Conservation (phyloP, 2,329 filamentous ascomycete species). For the Colletotrichum sp. region DNA sequence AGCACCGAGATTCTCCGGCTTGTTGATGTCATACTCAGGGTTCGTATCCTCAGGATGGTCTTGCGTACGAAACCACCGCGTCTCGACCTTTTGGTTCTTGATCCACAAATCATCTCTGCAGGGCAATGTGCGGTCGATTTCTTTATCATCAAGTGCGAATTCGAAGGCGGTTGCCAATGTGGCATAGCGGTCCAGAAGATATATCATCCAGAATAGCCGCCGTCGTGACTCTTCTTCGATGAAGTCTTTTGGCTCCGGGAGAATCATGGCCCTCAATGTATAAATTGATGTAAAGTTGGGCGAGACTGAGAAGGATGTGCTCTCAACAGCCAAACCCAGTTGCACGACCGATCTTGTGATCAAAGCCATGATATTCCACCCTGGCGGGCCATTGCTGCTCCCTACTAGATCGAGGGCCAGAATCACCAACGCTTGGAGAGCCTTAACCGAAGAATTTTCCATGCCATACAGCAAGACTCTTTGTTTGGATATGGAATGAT, state of each 20-base stretch:
- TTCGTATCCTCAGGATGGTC: slow-evolving; percentile 45
- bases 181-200: slow-evolving; percentile 86
- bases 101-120: slow-evolving; percentile 88
- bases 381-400: slow-evolving; percentile 86
- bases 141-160: slow-evolving; percentile 86
- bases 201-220: slow-evolving; percentile 93
- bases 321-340: slow-evolving; percentile 83
- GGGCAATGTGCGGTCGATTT: slow-evolving; percentile 85
- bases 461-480: slow-evolving; percentile 87
- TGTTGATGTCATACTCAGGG: slow-evolving; percentile 68
- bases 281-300: slow-evolving; percentile 87
- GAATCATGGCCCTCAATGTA: slow-evolving; percentile 82
- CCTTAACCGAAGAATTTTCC: slow-evolving; percentile 88
- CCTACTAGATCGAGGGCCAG: slow-evolving; percentile 85
- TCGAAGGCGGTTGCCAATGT: slow-evolving; percentile 92
- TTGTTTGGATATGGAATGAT: slow-evolving; percentile 83
- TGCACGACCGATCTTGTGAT: slow-evolving; percentile 91
- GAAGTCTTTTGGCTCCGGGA: slow-evolving; percentile 83
- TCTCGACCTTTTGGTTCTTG: slow-evolving; percentile 84
- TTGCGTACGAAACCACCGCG: slow-evolving; percentile 75
- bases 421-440: slow-evolving; percentile 86
- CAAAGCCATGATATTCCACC: slow-evolving; percentile 89
- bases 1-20: slow-evolving; percentile 81
- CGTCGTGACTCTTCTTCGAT: slow-evolving; percentile 88
- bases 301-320: slow-evolving; percentile 77